A percentile compares a stretch with the other conserved stretches of the same genome.
phyloP scores from a whole-genome alignment of 1,284 basidiomycete genomes.

The Hortiboletus rubellus region DNA sequence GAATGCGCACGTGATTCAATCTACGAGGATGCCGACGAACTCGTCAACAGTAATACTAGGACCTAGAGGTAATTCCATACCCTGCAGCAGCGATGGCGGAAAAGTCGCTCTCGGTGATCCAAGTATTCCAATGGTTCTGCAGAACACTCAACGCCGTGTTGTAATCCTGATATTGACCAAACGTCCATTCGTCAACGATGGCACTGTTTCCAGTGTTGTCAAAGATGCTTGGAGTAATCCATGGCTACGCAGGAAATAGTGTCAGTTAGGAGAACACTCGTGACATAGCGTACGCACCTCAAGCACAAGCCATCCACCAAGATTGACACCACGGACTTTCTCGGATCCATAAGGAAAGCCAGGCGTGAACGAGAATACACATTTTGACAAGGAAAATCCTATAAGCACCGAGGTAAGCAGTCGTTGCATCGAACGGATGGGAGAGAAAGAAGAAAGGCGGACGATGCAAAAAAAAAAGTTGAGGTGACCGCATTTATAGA shows the following conservation, averaged over 20 bases:
- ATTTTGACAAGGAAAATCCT: constrained; percentile 15
- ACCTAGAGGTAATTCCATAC: constrained; percentile 38
- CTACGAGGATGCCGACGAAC: constrained; percentile 36
- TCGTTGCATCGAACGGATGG: constrained; percentile 9
- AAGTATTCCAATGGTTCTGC: constrained; percentile 76
- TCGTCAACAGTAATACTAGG: not conserved
- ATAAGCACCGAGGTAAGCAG: constrained; percentile 18
- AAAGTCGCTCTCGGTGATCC: constrained; percentile 80
- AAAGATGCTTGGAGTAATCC: constrained; percentile 88
- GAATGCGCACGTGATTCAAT: constrained; percentile 83
- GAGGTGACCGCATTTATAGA: constrained; percentile 23
- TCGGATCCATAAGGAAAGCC: constrained; percentile 50
- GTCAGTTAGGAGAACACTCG: not conserved
- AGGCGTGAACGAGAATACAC: constrained; percentile 35
- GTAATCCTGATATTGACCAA: constrained; percentile 60
- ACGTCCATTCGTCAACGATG: constrained; percentile 84
- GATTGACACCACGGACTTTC: constrained; percentile 56
- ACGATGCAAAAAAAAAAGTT: not conserved
- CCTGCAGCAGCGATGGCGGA: constrained; percentile 70
- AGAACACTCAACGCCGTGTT: constrained; percentile 51
- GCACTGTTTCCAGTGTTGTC: constrained; percentile 65
- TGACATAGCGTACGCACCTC: constrained; percentile 46
- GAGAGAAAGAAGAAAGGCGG: not conserved
- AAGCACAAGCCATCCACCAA: constrained; percentile 76
- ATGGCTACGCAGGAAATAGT: constrained; percentile 51